These are phyloP conservation scores for Endocalyx cinctus DNA, from an alignment of 2,329 filamentous ascomycete genomes.

Conservation along the genomic window DNA sequence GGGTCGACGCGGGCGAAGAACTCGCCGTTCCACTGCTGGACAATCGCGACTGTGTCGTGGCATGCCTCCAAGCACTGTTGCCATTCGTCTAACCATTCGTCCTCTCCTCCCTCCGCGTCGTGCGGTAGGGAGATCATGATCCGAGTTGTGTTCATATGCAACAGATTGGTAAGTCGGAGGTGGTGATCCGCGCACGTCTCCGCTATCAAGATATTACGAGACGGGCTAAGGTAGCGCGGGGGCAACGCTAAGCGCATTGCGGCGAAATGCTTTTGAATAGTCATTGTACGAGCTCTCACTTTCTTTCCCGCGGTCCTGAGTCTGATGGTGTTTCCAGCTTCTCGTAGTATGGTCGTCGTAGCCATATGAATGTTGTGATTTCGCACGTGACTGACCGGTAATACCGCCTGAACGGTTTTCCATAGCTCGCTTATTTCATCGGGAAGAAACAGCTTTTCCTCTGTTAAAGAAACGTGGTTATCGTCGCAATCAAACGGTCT, in stretches of 20 bases:
- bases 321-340: slow-evolving; percentile 18
- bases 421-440: slow-evolving; percentile 21
- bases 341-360: slow-evolving; percentile 21
- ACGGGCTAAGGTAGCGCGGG: slow-evolving; percentile 23
- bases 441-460: slow-evolving; percentile 16
- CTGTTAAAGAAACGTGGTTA: slow-evolving; percentile 1
- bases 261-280: slow-evolving; percentile 16
- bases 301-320: slow-evolving; percentile 14
- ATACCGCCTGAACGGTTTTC: slow-evolving; percentile 16
- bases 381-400: slow-evolving; percentile 11
- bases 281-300: slow-evolving; percentile 5
- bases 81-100: slow-evolving; percentile 23
- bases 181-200: slow-evolving; percentile 24
- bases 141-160: slow-evolving; percentile 21
- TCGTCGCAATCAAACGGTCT: slow-evolving; percentile 7
- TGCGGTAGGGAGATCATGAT: slow-evolving; percentile 15
- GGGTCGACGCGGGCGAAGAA: slow-evolving; percentile 27
- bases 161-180: slow-evolving; percentile 17
- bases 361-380: slow-evolving; percentile 24
- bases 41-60: slow-evolving; percentile 24
- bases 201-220: slow-evolving; percentile 24
- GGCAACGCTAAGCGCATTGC: slow-evolving; percentile 26
- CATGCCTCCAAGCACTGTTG: slow-evolving; percentile 24
- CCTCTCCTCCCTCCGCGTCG: slow-evolving; percentile 7
- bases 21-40: slow-evolving; percentile 27